Evolutionary conservation across 176 grass and related monocot species (phyloP).

Genomic region (Thalia dealbata): DNA sequence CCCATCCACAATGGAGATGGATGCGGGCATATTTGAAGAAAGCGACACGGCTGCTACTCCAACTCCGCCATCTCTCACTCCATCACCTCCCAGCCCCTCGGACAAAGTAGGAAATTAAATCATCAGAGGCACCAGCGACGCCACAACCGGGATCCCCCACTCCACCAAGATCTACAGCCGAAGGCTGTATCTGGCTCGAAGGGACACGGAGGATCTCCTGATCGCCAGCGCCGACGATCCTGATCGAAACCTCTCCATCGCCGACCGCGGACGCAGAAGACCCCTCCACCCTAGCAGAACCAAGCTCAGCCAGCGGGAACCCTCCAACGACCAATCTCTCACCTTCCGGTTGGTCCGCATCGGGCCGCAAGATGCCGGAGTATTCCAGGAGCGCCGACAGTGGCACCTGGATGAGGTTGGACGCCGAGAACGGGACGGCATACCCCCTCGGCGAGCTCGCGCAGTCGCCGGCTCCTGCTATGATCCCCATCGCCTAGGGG

Average conservation of each 20-base stretch:
- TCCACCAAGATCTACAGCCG: too few species aligned
- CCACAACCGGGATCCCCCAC: not conserved
- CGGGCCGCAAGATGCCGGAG: too few species aligned
- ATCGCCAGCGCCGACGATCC: constrained; percentile 59
- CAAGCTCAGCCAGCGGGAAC: not conserved
- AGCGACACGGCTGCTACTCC: constrained; percentile 2
- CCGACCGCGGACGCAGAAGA: not conserved
- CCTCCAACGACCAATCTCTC: not conserved
- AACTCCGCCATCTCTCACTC: constrained; percentile 28
- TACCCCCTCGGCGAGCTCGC: not conserved
- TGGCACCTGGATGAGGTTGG: too few species aligned
- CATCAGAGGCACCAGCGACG: constrained; percentile 5
- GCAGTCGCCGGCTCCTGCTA: constrained; percentile 12
- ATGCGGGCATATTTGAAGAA: not conserved
- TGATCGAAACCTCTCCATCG: constrained; percentile 63
- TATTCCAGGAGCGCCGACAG: too few species aligned
- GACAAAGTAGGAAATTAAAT: not conserved
- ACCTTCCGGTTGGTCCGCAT: not conserved
- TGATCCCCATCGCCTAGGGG: not conserved
- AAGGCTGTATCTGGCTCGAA: constrained; percentile 23
- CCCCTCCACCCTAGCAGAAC: too few species aligned
- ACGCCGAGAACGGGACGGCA: too few species aligned
- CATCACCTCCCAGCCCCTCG: constrained; percentile 24
- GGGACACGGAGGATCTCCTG: constrained; percentile 30
- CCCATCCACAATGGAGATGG: not conserved